Evolutionary conservation across 1,284 basidiomycete genomes (phyloP).

Genomic region (Malassezia vespertilionis): DNA sequence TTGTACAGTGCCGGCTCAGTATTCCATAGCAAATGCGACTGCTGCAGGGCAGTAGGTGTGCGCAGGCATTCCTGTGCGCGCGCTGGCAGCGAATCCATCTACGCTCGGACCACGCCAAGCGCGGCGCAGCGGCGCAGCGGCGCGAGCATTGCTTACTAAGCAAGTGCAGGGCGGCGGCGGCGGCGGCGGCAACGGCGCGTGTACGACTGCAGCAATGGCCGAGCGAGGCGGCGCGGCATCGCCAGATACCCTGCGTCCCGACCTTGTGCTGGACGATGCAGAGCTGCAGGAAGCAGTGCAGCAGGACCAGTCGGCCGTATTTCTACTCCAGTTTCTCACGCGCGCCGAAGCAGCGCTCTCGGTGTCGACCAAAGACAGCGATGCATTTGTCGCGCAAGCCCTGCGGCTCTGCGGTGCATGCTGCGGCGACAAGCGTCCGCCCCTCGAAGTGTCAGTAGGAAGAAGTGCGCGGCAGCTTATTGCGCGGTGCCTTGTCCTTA

Average conservation of each 20-base stretch:
- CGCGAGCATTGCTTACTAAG: not conserved
- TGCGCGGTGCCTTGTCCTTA: conserved; percentile 6
- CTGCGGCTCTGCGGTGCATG: conserved; percentile 7
- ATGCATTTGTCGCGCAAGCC: conserved; percentile 1
- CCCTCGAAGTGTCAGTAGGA: conserved; percentile 6
- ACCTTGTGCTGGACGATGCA: conserved; percentile 20
- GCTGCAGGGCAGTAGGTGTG: conserved; percentile 7
- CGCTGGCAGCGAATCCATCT: not conserved
- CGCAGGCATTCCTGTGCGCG: conserved; percentile 10
- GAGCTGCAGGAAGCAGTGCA: conserved; percentile 49
- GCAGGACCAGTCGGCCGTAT: conserved; percentile 66
- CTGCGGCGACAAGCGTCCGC: not conserved
- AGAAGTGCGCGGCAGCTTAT: conserved; percentile 8
- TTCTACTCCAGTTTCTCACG: conserved; percentile 70
- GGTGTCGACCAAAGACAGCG: conserved; percentile 26
- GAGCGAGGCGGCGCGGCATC: not conserved
- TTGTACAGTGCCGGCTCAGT: not conserved
- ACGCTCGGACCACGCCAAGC: too few species aligned
- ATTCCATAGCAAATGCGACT: not conserved
- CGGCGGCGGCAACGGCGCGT: too few species aligned
- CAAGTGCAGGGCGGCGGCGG: not conserved
- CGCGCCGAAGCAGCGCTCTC: conserved; percentile 57
- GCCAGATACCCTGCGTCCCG: not conserved
- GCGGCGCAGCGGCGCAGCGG: too few species aligned
- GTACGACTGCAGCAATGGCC: not conserved